phyloP scores from a whole-genome alignment of 345 rosid species.

The Isatis tinctoria region DNA sequence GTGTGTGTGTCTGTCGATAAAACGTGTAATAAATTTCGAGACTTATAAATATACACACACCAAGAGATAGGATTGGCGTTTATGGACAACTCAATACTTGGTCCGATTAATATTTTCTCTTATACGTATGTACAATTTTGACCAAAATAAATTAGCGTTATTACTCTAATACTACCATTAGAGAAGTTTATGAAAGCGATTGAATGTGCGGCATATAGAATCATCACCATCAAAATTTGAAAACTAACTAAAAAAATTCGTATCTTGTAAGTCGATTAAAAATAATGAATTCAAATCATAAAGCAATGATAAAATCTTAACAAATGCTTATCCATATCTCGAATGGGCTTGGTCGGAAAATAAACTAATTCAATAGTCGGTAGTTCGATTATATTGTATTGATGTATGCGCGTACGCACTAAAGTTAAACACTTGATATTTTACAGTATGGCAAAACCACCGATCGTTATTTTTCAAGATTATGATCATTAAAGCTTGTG shows the following conservation, averaged over 20 bases:
- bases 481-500: background rate
- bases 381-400: background rate
- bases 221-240: background rate
- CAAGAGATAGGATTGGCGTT: background rate
- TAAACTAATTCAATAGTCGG: background rate
- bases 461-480: background rate
- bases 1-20: background rate
- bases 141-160: background rate
- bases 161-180: background rate
- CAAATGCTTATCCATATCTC: conserved; percentile 1
- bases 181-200: background rate
- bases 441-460: background rate
- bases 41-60: background rate
- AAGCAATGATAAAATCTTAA: background rate
- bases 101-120: background rate
- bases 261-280: background rate
- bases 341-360: background rate
- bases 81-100: background rate
- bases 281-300: background rate
- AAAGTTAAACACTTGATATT: background rate
- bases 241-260: background rate
- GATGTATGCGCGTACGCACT: background rate
- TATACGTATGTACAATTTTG: background rate
- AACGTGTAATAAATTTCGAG: background rate
- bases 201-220: background rate